Evolutionary conservation across 257 asterid species (phyloP).

Genomic region (Ballota nigra): DNA sequence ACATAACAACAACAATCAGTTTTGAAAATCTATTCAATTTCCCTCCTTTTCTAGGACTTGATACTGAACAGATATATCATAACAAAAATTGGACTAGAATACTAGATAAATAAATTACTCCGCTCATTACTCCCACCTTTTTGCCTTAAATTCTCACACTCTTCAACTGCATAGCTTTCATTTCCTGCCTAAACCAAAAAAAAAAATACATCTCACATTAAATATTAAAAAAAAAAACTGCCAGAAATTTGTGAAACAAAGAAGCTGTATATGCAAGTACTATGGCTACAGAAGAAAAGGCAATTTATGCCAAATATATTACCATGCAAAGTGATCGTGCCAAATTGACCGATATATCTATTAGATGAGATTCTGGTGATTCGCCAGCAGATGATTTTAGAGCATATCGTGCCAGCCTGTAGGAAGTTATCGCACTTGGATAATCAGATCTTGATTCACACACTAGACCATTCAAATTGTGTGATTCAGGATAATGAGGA

Average conservation of each 20-base stretch:
- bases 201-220: conserved; percentile 20
- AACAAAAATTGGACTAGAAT: conserved; percentile 3
- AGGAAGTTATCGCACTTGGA: conserved; percentile 71
- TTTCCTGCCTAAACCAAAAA: conserved; percentile 67
- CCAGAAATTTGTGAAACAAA: conserved; percentile 14
- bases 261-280: background rate
- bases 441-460: conserved; percentile 87
- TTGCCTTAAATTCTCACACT: conserved; percentile 66
- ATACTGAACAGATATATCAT: background rate
- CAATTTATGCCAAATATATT: conserved; percentile 25
- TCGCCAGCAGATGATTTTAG: conserved; percentile 42
- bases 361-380: conserved; percentile 45
- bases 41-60: conserved; percentile 15
- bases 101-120: conserved; percentile 11
- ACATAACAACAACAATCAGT: background rate
- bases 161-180: conserved; percentile 62
- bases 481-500: conserved; percentile 87
- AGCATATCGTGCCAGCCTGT: conserved; percentile 74
- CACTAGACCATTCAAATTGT: conserved; percentile 85
- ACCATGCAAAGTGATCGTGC: conserved; percentile 90
- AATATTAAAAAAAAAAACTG: conserved; percentile 4
- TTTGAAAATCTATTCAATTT: background rate
- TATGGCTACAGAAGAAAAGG: background rate
- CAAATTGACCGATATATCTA: conserved; percentile 68
- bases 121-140: conserved; percentile 54